A percentile compares a stretch with the other conserved stretches of the same genome.
These are phyloP conservation scores for Monosporascus sp. DNA, from an alignment of 2,329 filamentous ascomycete genomes.

Conservation along the genomic window DNA sequence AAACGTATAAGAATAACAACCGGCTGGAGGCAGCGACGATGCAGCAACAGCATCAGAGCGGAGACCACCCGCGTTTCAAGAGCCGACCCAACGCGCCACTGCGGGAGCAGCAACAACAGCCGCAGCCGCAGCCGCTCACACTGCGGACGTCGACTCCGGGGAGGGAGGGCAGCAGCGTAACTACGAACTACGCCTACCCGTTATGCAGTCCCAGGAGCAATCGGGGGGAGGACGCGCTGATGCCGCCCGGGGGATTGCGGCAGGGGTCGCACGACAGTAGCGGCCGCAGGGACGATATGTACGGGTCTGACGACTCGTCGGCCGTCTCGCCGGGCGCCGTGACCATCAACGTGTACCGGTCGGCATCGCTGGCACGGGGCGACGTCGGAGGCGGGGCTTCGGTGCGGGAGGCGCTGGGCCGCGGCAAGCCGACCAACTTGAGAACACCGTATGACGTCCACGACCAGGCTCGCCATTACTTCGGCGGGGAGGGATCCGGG, in stretches of 20 bases:
- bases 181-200: constrained; percentile 8
- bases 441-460: not conserved
- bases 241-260: not conserved
- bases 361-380: not conserved
- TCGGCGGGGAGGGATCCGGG: not conserved
- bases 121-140: not conserved
- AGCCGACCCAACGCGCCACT: not conserved
- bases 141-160: not conserved
- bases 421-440: not conserved
- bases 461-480: not conserved
- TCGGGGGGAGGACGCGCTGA: not conserved
- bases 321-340: constrained; percentile 1
- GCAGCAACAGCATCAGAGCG: not conserved
- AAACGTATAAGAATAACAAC: not conserved
- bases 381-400: not conserved
- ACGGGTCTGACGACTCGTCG: not conserved
- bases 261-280: not conserved
- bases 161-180: not conserved
- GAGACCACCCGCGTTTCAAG: not conserved
- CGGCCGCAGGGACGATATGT: not conserved
- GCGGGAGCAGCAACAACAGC: not conserved
- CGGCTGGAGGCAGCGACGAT: not conserved
- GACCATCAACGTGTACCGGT: constrained; percentile 6
- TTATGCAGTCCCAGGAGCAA: constrained; percentile 5
- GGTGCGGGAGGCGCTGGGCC: not conserved